Evolutionary conservation across 805 yeast species (phyloP), one percentile per base, ranked within the genome.

Genomic region (Metschnikowia gelsemii): DNA sequence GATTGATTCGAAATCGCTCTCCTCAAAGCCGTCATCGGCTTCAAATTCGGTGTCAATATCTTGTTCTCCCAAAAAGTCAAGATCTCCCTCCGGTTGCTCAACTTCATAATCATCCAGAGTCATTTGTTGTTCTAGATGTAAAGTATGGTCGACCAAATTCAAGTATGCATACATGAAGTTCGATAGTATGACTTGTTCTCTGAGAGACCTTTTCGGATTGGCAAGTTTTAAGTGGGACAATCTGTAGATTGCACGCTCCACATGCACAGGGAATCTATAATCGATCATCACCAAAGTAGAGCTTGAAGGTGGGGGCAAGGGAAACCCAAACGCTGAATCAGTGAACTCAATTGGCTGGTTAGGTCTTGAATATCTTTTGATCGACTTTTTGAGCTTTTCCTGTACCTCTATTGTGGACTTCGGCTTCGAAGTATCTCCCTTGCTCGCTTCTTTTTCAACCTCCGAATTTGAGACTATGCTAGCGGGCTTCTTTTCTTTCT

Each of bases 121-220:
- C 61, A 64, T 57, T 46, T 82, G 87, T 54, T 85, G 91, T 46
- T 70, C 74, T 47, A 86, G 62, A 61, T 83, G 87, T 51, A 85
- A 69, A 12, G 91, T 90, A 59, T 91, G 97, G 62, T 91, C 95
- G 42, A 93, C 96, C 63, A 93, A 71, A 58, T 93, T 91, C 70
- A 93, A 75, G 63, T 93, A 93, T 0, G 97, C 91, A 59, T 93
- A 93, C 99, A 93, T 93, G 76, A 93, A 93, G 61, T 93, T 93
- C 45, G 96, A 87, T 49, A 93, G 66, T 36, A 93, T 62, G 1
- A 93, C 99, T 61, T 93, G 99, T 61, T 93, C 97, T 27, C 89
- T 75, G 47, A 93, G 67, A 21, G 95, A 93, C 45, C 98, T 72
- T 58, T 88, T 85, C 1, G 98, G 91, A 62, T 93, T 95, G 19